A percentile compares a stretch with the other conserved stretches of the same genome.
Evolutionary conservation across 495 filamentous ascomycete species (phyloP).

Genomic region (Massariosphaeria phaeospora): DNA sequence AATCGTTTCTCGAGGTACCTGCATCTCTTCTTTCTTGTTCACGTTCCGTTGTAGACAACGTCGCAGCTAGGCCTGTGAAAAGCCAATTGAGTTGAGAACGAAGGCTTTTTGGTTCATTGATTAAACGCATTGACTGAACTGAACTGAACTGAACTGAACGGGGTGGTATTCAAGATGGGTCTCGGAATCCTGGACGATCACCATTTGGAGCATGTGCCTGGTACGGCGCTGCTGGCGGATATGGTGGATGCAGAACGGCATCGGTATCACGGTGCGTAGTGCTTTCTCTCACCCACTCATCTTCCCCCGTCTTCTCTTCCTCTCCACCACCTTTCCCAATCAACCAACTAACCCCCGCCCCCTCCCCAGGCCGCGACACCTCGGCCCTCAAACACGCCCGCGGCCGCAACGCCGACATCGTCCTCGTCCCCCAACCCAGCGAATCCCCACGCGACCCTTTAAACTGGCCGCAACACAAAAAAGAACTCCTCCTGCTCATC

Average conservation of each 20-base stretch:
- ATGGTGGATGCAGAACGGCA: constrained; percentile 9
- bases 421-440: constrained; percentile 48
- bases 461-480: constrained; percentile 47
- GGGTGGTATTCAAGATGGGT: constrained; percentile 10
- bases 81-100: too few relatives aligned
- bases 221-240: constrained; percentile 32
- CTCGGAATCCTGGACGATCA: constrained; percentile 21
- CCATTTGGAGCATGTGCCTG: constrained; percentile 25
- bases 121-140: neutral
- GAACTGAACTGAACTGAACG: neutral
- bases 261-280: constrained; percentile 14
- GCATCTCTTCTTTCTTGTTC: too few relatives aligned
- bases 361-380: constrained; percentile 39
- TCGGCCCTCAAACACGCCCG: constrained; percentile 43
- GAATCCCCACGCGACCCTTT: constrained; percentile 48
- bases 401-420: constrained; percentile 38
- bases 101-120: neutral
- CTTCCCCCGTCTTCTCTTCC: neutral
- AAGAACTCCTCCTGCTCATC: constrained; percentile 39
- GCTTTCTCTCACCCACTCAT: neutral
- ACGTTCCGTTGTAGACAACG: too few relatives aligned
- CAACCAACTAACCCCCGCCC: neutral
- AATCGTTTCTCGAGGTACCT: too few relatives aligned
- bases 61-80: too few relatives aligned
- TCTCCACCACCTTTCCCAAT: neutral